Base-by-base conservation (phyloP, 768 basidiomycete genomes). In the Suillus variegatus region DNA sequence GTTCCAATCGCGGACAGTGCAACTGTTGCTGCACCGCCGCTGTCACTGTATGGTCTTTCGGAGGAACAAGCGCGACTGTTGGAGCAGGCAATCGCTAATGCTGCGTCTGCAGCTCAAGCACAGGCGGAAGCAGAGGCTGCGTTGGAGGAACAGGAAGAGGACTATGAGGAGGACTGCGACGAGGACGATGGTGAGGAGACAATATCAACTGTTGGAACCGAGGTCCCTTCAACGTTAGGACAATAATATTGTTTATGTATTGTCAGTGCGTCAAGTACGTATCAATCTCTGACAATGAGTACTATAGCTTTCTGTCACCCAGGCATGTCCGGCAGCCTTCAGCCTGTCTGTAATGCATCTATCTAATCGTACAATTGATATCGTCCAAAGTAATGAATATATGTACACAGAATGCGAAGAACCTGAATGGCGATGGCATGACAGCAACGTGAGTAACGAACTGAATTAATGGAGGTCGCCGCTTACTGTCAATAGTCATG, bases 111-210 rank as follows among this genome's bases (percentile, higher is more conserved):
- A 40, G 91, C 91, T 1, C 90, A 91, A 68, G 88, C 89, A 22
- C 90, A 91, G 70, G 91, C 91, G 0, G 91, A 92, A 68, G 91
- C 90, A 0, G 90, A 92, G 68, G 90, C 90, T 4, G 89, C 88
- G 0, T 72, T 89, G 62, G 91, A 91, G 72, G 90, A 91, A 70
- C 86, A 89, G 66, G 87, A 85, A 44, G 87, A 88, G 12, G 82
- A 80, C 1, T 79, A 83, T 36, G 79, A 78, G 20, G 78, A 82
- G 44, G 81, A 79, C 6, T 81, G 81, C 22, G 80, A 77, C 2
- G 82, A 81, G n/a, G 80, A 83, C 8, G 80, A 80, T 9, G 82
- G 79, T 9, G 79, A 79, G 41, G 81, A 81, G 46, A 61, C 66
- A 44, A 25, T 64, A 61, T 73, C 68, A 67, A 67, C 41, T 28